Conservation (phyloP, 495 filamentous ascomycete genomes). For the Penicillium alfredii region DNA sequence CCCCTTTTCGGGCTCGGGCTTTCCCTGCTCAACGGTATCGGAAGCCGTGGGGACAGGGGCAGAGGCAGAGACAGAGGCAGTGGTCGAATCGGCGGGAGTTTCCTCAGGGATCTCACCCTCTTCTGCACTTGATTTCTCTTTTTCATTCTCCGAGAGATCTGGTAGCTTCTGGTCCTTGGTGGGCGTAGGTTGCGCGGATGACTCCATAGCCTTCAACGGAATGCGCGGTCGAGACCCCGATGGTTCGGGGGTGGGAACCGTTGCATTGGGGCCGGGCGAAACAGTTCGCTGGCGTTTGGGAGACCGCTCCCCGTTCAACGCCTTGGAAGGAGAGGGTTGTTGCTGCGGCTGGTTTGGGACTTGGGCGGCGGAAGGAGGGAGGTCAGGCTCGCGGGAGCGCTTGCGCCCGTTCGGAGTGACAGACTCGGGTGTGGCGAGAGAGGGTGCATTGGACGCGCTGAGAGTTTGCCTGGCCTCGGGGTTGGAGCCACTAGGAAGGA, state of each 20-base stretch:
- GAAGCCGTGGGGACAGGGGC: no score
- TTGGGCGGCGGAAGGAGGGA: no score
- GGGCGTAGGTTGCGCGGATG: neutral
- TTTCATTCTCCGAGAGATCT: no score
- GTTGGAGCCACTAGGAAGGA: slow-evolving; percentile 19
- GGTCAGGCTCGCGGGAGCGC: slow-evolving; percentile 42
- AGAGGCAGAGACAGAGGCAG: no score
- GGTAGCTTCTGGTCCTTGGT: neutral
- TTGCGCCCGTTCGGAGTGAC: slow-evolving; percentile 30
- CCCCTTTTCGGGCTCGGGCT: neutral
- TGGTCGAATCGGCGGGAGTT: no score
- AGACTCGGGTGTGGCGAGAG: slow-evolving; percentile 17
- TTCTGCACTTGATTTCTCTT: slow-evolving; percentile 15
- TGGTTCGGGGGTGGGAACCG: neutral
- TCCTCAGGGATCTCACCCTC: slow-evolving; percentile 19
- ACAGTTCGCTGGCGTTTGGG: slow-evolving; percentile 39
- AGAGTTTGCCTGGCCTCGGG: slow-evolving; percentile 5
- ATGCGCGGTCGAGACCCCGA: slow-evolving; percentile 15
- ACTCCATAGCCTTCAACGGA: slow-evolving; percentile 13
- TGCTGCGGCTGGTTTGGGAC: no score
- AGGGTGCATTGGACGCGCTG: slow-evolving; percentile 5
- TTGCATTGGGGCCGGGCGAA: slow-evolving; percentile 14
- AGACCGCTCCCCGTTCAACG: slow-evolving; percentile 30
- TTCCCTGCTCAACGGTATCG: no score
- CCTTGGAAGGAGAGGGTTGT: no score